phyloP scores from a whole-genome alignment of 139 green algal genomes.

The Chlorella sp. region DNA sequence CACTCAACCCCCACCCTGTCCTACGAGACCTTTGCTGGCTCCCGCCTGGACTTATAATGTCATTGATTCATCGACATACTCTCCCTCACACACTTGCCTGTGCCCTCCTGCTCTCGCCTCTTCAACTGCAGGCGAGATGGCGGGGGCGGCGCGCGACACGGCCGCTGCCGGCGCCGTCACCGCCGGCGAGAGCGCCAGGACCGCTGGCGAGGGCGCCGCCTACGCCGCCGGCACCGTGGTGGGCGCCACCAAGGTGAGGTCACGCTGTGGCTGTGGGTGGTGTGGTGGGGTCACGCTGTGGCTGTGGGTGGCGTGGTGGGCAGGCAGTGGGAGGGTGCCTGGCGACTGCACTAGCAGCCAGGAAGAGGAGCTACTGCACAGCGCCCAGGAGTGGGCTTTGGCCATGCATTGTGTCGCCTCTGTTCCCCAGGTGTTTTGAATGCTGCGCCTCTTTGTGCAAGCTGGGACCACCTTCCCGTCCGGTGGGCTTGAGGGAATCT shows the following conservation, averaged over 20 bases:
- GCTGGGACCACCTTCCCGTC: not conserved
- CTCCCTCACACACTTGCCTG: too few relatives aligned
- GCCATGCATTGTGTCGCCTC: not conserved
- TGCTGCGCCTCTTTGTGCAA: not conserved
- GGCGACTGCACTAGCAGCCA: too few relatives aligned
- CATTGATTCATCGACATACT: too few relatives aligned
- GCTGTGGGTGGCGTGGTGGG: too few relatives aligned
- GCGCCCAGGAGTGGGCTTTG: too few relatives aligned
- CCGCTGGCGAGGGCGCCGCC: slow-evolving; percentile 13
- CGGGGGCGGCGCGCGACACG: not conserved
- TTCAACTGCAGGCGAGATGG: not conserved
- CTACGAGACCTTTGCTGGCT: too few relatives aligned
- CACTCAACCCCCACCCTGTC: too few relatives aligned
- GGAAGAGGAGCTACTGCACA: too few relatives aligned
- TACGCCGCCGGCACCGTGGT: slow-evolving; percentile 22
- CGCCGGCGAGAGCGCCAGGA: not conserved
- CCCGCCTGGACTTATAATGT: too few relatives aligned
- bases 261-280: too few relatives aligned
- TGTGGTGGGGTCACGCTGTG: too few relatives aligned
- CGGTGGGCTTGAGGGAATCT: not conserved
- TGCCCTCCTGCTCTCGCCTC: not conserved
- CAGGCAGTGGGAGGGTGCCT: too few relatives aligned
- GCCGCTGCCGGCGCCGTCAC: not conserved
- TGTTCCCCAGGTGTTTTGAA: not conserved
- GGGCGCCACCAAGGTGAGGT: slow-evolving; percentile 3